These are phyloP conservation scores for Hura crepitans DNA, from an alignment of 441 rosid species.

Conservation along the genomic window DNA sequence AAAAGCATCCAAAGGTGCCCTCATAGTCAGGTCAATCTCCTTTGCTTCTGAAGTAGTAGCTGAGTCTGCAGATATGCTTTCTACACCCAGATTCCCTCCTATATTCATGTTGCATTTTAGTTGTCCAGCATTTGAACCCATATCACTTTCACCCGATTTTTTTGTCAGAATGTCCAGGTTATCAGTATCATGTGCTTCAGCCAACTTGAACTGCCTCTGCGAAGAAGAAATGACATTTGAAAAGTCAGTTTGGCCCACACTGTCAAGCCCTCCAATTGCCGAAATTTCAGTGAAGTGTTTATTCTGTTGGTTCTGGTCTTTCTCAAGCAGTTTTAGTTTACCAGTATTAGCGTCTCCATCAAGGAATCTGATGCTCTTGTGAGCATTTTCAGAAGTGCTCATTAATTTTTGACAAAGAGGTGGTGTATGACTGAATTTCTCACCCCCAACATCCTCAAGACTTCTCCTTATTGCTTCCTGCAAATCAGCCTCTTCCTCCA, in stretches of 20 bases:
- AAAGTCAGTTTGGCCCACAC: slow-evolving; percentile 23
- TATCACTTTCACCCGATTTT: slow-evolving; percentile 25
- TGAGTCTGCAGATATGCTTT: slow-evolving; percentile 28
- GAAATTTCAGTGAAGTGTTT: slow-evolving; percentile 27
- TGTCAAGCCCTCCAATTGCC: slow-evolving; percentile 28
- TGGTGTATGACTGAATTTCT: slow-evolving; percentile 25
- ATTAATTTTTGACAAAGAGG: slow-evolving; percentile 22
- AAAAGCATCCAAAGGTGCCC: slow-evolving; percentile 29
- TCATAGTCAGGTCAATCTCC: slow-evolving; percentile 22
- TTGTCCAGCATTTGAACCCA: slow-evolving; percentile 26
- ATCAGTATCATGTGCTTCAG: slow-evolving; percentile 26
- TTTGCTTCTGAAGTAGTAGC: slow-evolving; percentile 24
- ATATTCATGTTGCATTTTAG: slow-evolving; percentile 19
- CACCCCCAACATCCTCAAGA: slow-evolving; percentile 47
- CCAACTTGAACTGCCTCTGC: slow-evolving; percentile 26
- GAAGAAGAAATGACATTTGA: slow-evolving; percentile 29
- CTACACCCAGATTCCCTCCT: slow-evolving; percentile 16
- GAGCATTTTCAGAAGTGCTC: slow-evolving; percentile 28
- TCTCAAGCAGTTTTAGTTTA: slow-evolving; percentile 23
- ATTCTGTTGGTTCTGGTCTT: slow-evolving; percentile 29
- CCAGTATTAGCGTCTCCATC: slow-evolving; percentile 29
- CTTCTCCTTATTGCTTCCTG: slow-evolving; percentile 91
- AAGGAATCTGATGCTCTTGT: slow-evolving; percentile 19
- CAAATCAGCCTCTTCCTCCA: slow-evolving; percentile 78
- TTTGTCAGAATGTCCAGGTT: slow-evolving; percentile 22